phyloP scores from a whole-genome alignment of 441 rosid genomes.

The Aleurites moluccanus region DNA sequence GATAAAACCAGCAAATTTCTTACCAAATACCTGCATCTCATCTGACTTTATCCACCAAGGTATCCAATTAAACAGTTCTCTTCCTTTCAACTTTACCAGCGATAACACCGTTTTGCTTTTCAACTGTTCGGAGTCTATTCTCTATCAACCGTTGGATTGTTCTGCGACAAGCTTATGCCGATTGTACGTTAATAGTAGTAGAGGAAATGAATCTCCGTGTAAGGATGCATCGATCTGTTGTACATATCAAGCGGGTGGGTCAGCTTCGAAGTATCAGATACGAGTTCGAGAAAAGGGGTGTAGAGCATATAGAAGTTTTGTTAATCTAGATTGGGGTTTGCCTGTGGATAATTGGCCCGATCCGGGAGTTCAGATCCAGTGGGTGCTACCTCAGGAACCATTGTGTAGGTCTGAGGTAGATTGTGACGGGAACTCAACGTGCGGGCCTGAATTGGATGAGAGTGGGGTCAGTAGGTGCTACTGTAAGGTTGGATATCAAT shows the following conservation, averaged over 20 bases:
- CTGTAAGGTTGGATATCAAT: slow-evolving; percentile 31
- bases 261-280: slow-evolving; percentile 36
- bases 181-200: slow-evolving; percentile 30
- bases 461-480: slow-evolving; percentile 37
- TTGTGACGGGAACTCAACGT: slow-evolving; percentile 42
- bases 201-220: slow-evolving; percentile 16
- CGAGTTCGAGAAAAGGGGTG: slow-evolving; percentile 42
- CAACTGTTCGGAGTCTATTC: slow-evolving; percentile 40
- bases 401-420: slow-evolving; percentile 38
- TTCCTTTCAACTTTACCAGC: slow-evolving; percentile 58
- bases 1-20: slow-evolving; percentile 40
- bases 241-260: slow-evolving; percentile 45
- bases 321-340: slow-evolving; percentile 31
- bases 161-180: slow-evolving; percentile 45
- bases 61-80: slow-evolving; percentile 37
- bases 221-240: slow-evolving; percentile 39
- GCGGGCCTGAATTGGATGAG: slow-evolving; percentile 29
- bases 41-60: slow-evolving; percentile 41
- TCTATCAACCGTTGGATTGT: slow-evolving; percentile 48
- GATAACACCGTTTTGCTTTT: slow-evolving; percentile 48
- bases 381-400: slow-evolving; percentile 49
- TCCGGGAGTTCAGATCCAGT: slow-evolving; percentile 57
- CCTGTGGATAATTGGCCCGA: slow-evolving; percentile 48
- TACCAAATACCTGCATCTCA: slow-evolving; percentile 44
- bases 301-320: slow-evolving; percentile 54